Evolutionary conservation across 2,329 filamentous ascomycete species (phyloP).

Genomic region (Lachnellula suecica): DNA sequence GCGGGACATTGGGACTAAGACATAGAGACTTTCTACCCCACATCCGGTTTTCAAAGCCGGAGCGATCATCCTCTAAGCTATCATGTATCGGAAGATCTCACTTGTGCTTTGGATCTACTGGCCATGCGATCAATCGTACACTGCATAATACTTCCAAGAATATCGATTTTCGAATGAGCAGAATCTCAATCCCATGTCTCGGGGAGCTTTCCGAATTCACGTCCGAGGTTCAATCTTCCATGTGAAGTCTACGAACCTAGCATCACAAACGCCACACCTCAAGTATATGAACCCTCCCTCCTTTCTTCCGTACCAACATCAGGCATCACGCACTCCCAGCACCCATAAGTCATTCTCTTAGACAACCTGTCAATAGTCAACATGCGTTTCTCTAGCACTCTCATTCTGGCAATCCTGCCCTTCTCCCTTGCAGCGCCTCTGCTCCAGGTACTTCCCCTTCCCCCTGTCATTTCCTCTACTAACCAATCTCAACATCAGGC

Average conservation of each 20-base stretch:
- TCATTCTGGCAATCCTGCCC: not conserved
- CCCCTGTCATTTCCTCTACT: not conserved
- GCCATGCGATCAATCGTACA: not conserved
- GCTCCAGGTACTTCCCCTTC: not conserved
- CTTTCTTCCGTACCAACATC: not conserved
- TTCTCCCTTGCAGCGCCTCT: not conserved
- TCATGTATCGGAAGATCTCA: too few species aligned
- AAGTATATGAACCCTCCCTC: not conserved
- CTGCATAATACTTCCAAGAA: not conserved
- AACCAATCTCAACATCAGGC: not conserved
- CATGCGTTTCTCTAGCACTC: not conserved
- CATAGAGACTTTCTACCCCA: too few species aligned
- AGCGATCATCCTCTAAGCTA: too few species aligned
- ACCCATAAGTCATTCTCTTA: not conserved
- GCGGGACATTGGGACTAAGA: too few species aligned
- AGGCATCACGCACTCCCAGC: not conserved
- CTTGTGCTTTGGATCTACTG: too few species aligned
- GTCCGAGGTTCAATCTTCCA: too few species aligned
- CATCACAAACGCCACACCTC: too few species aligned
- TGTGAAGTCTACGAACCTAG: too few species aligned
- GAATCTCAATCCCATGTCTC: not conserved
- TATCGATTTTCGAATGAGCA: not conserved
- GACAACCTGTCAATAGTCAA: not conserved
- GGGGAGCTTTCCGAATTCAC: not conserved
- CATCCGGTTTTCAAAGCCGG: too few species aligned